phyloP scores from a whole-genome alignment of 805 yeast genomes.

The Candida ulmi region DNA sequence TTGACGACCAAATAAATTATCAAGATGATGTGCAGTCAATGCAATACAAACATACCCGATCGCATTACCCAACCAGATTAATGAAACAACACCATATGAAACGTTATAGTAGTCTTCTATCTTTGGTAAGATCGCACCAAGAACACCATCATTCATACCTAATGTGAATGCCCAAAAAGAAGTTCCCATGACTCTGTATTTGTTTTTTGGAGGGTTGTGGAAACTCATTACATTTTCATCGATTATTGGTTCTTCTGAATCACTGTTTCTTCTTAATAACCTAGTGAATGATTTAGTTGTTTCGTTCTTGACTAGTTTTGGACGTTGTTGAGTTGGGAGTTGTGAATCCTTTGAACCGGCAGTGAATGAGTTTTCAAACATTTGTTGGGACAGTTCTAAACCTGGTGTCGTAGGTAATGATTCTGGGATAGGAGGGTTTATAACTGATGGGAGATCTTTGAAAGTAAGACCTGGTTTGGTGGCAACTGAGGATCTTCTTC shows the following conservation, averaged over 20 bases:
- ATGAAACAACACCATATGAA: slow-evolving; percentile 47
- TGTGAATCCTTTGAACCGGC: not conserved
- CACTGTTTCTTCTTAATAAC: slow-evolving; percentile 5
- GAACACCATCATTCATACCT: slow-evolving; percentile 52
- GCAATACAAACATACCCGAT: slow-evolving; percentile 51
- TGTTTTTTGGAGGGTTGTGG: slow-evolving; percentile 37
- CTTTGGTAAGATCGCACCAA: slow-evolving; percentile 54
- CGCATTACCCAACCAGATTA: slow-evolving; percentile 54
- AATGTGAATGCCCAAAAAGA: slow-evolving; percentile 34
- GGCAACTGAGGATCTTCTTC: not conserved
- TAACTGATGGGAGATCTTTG: not conserved
- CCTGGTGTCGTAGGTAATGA: slow-evolving; percentile 38
- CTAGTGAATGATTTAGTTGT: slow-evolving; percentile 10
- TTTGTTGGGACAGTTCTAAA: slow-evolving; percentile 20
- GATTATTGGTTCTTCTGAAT: not conserved
- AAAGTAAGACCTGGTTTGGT: not conserved
- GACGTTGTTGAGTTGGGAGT: slow-evolving; percentile 9
- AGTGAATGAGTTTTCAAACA: slow-evolving; percentile 9
- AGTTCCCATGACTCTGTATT: slow-evolving; percentile 35
- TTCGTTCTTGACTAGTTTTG: slow-evolving; percentile 6
- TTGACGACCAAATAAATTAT: slow-evolving; percentile 33
- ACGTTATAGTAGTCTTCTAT: slow-evolving; percentile 45
- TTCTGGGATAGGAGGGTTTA: slow-evolving; percentile 35
- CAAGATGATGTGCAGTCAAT: slow-evolving; percentile 38
- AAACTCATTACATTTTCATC: slow-evolving; percentile 29